Evolutionary conservation across 2,329 filamentous ascomycete genomes (phyloP).

Genomic region (Pseudogymnoascus sp.): DNA sequence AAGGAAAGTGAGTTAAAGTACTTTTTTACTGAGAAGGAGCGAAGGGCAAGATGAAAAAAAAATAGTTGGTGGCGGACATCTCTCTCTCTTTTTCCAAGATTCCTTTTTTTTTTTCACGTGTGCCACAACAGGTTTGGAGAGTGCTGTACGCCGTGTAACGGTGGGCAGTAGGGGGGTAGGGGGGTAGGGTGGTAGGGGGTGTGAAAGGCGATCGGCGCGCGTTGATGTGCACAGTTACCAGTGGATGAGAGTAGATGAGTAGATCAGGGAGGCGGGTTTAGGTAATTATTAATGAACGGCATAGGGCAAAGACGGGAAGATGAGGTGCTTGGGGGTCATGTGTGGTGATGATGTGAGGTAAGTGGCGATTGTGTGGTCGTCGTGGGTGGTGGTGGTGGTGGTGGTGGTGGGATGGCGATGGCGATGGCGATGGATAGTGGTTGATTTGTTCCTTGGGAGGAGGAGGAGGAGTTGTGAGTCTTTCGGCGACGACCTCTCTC

Average conservation of each 20-base stretch:
- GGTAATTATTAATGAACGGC: neutral
- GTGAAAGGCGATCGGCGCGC: neutral
- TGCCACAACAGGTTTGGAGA: neutral
- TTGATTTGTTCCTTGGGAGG: neutral
- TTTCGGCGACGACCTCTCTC: neutral
- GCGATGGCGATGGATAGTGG: neutral
- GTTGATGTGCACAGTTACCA: neutral
- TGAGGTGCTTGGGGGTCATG: conserved; percentile 1
- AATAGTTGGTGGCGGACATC: too few species aligned
- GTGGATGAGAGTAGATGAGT: neutral
- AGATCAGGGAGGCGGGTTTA: neutral
- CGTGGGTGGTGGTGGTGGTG: neutral
- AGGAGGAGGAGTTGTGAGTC: neutral
- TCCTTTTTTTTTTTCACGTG: conserved; percentile 1
- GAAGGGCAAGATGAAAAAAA: neutral
- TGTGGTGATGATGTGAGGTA: conserved; percentile 3
- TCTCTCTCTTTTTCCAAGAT: neutral
- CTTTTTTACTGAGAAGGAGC: neutral
- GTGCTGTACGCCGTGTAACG: neutral
- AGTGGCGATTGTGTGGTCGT: conserved; percentile 2
- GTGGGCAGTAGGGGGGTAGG: neutral
- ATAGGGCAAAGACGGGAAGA: neutral
- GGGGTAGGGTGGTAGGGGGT: neutral
- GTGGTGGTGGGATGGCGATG: neutral
- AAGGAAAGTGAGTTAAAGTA: neutral